Evolutionary conservation across 2,329 filamentous ascomycete species (phyloP).

Genomic region (Thielaviopsis punctulata): DNA sequence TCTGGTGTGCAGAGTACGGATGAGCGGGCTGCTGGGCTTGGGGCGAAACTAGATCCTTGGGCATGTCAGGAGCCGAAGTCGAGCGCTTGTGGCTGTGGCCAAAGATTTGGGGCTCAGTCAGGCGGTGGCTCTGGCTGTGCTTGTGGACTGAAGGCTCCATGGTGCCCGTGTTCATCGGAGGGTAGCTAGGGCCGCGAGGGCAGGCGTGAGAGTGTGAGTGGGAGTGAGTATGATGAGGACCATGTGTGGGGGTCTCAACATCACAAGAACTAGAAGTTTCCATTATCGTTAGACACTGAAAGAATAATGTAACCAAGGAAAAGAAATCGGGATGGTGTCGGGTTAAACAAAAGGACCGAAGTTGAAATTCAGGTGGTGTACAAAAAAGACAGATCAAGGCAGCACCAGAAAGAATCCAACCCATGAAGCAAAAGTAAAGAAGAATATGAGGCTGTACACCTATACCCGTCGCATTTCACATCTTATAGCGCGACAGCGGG

Average conservation of each 20-base stretch:
- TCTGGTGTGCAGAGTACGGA: background rate
- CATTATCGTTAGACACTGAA: background rate
- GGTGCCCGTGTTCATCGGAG: background rate
- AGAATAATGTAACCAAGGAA: background rate
- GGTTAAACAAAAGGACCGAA: background rate
- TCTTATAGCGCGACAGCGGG: background rate
- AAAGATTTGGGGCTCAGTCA: constrained; percentile 5
- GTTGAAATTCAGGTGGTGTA: background rate
- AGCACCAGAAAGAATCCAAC: background rate
- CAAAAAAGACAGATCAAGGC: background rate
- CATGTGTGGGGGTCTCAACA: constrained; percentile 3
- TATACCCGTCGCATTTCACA: background rate
- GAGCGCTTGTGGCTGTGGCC: constrained; percentile 11
- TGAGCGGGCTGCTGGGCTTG: background rate
- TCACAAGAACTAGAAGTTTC: constrained; percentile 6
- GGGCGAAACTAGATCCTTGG: constrained; percentile 7
- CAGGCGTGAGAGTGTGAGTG: background rate
- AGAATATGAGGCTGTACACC: background rate
- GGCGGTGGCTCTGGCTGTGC: constrained; percentile 6
- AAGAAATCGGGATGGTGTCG: background rate
- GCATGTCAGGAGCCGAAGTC: constrained; percentile 10
- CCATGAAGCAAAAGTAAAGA: background rate
- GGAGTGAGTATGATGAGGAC: constrained; percentile 3
- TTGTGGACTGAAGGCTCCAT: constrained; percentile 1
- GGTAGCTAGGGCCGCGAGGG: constrained; percentile 4